phyloP scores from a whole-genome alignment of 2,329 filamentous ascomycete genomes.

The Exophiala sideris region DNA sequence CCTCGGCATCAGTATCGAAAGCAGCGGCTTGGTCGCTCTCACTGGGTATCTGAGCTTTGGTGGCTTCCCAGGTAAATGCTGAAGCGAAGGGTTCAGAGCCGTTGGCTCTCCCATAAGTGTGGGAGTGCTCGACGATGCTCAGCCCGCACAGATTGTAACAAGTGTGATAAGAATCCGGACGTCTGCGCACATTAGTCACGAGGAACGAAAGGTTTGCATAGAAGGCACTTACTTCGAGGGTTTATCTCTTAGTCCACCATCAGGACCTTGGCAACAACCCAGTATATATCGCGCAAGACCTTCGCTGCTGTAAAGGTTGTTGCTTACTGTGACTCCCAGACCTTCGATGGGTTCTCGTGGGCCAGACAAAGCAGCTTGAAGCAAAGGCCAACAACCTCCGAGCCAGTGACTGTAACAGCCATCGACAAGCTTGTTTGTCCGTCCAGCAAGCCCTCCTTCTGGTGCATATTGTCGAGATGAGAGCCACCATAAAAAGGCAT shows the following conservation, averaged over 20 bases:
- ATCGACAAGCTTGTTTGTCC: conserved; percentile 96
- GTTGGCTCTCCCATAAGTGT: conserved; percentile 39
- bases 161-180: conserved; percentile 85
- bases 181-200: conserved; percentile 45
- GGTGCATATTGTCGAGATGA: conserved; percentile 84
- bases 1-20: conserved; percentile 46
- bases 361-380: conserved; percentile 72
- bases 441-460: conserved; percentile 87
- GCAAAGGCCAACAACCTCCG: conserved; percentile 86
- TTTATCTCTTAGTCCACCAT: conserved; percentile 88
- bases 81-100: conserved; percentile 33
- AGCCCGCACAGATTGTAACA: conserved; percentile 87
- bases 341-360: conserved; percentile 34
- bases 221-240: conserved; percentile 69
- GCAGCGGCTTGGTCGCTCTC: conserved; percentile 30
- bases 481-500: conserved; percentile 78
- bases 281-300: conserved; percentile 87
- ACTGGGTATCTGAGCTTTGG: conserved; percentile 43
- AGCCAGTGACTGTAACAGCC: conserved; percentile 99
- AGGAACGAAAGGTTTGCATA: conserved; percentile 8
- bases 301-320: conserved; percentile 69
- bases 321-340: neutral
- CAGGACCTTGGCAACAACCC: conserved; percentile 74
- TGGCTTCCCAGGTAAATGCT: conserved; percentile 40
- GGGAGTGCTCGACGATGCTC: conserved; percentile 71